A percentile compares a stretch with the other conserved stretches of the same genome.
Evolutionary conservation across 2,329 filamentous ascomycete species (phyloP).

Genomic region (Juglanconis juglandina): DNA sequence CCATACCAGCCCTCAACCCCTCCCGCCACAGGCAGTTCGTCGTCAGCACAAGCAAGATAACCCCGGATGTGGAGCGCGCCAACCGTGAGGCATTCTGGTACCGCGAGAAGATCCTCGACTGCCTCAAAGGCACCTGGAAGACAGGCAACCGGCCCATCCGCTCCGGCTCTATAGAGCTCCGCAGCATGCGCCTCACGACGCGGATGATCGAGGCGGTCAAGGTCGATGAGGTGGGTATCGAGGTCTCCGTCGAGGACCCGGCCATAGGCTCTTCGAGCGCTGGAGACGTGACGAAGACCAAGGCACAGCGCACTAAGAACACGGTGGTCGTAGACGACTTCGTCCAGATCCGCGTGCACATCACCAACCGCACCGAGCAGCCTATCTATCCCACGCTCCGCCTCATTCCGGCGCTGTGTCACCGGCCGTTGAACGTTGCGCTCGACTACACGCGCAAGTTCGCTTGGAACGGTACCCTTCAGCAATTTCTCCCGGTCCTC

Average conservation of each 20-base stretch:
- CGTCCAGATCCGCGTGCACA: conserved; percentile 63
- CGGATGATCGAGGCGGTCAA: conserved; percentile 82
- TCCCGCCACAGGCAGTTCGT: conserved; percentile 89
- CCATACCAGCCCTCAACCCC: conserved; percentile 77
- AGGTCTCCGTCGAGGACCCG: conserved; percentile 50
- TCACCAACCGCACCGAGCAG: conserved; percentile 69
- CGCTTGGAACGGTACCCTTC: conserved; percentile 79
- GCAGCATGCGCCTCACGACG: conserved; percentile 67
- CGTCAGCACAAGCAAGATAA: conserved; percentile 74
- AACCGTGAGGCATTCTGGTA: conserved; percentile 89
- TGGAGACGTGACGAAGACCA: conserved; percentile 16
- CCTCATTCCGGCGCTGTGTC: conserved; percentile 71
- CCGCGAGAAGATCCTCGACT: conserved; percentile 72
- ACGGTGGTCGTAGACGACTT: conserved; percentile 56
- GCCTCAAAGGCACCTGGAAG: conserved; percentile 69
- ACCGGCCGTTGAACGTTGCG: conserved; percentile 68
- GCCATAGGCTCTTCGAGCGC: conserved; percentile 4
- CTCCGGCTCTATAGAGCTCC: conserved; percentile 69
- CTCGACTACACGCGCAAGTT: conserved; percentile 80
- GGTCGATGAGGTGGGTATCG: conserved; percentile 72
- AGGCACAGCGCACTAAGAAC: conserved; percentile 19
- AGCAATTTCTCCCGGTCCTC: conserved; percentile 67
- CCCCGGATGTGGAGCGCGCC: conserved; percentile 73
- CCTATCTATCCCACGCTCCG: conserved; percentile 71
- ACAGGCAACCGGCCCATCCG: conserved; percentile 50